These are phyloP conservation scores for Amaranthus cruentus DNA, from an alignment of 148 eudicot genomes.

Conservation along the genomic window DNA sequence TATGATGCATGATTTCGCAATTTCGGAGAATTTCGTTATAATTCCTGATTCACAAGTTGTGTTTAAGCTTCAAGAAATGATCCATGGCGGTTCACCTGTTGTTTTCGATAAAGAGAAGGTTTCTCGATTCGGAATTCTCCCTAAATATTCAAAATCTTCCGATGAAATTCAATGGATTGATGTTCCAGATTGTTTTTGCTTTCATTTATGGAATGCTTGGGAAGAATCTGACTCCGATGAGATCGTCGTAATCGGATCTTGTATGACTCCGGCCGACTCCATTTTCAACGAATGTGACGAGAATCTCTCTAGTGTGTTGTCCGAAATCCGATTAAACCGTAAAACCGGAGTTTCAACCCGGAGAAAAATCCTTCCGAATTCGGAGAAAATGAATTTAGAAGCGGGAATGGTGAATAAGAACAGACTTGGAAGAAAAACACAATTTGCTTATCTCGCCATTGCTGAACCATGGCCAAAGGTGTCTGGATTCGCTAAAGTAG, in stretches of 20 bases:
- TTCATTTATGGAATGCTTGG: conserved; percentile 93
- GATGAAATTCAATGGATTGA: conserved; percentile 64
- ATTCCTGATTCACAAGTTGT: conserved; percentile 82
- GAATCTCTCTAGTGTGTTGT: conserved; percentile 47
- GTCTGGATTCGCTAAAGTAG: conserved; percentile 78
- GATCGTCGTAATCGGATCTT: conserved; percentile 78
- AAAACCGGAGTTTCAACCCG: conserved; percentile 59
- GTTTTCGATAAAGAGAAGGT: conserved; percentile 54
- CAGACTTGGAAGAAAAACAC: conserved; percentile 61
- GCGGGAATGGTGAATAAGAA: conserved; percentile 90
- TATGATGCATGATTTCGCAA: conserved; percentile 90
- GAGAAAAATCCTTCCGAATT: conserved; percentile 31
- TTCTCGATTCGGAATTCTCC: conserved; percentile 55
- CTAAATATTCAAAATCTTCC: conserved; percentile 39
- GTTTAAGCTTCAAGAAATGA: conserved; percentile 76
- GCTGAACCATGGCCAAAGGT: conserved; percentile 98
- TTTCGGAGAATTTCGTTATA: conserved; percentile 57
- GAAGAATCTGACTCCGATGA: conserved; percentile 75
- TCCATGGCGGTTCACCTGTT: conserved; percentile 78
- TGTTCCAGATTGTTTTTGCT: conserved; percentile 78
- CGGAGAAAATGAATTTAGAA: conserved; percentile 61
- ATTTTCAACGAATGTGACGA: conserved; percentile 79
- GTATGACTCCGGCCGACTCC: conserved; percentile 90
- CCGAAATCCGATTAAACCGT: conserved; percentile 68
- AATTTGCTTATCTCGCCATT: conserved; percentile 65